Evolutionary conservation across 495 filamentous ascomycete species (phyloP), one percentile per base, ranked within the genome.

Genomic region (Penicillium flavigenum): DNA sequence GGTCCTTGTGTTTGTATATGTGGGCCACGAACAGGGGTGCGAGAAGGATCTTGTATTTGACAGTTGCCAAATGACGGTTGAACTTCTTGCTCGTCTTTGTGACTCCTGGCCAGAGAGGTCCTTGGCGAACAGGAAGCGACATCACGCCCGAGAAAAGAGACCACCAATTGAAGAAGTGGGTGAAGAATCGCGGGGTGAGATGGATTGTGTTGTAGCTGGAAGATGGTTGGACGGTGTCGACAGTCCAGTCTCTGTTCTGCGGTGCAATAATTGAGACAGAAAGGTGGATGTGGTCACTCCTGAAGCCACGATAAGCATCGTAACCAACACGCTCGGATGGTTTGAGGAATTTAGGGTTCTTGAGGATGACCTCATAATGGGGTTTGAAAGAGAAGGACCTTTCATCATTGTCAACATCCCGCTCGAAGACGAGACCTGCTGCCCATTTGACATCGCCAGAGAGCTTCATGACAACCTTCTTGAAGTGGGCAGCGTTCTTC

Each of bases 31-130:
- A 98, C 5, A 98, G 77, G 1, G 94, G 94, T 2, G 95, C 94
- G 14, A 98, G 78, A 7, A 96, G 82, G 41, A 98, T 72, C 61
- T 92, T 96, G 73, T 98, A 98, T 75, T 98, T 98, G 75, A 98
- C 90, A 10, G 95, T 98, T 8, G 91, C 93, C 53, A 98, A 77
- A 74, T 98, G 94, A 47, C 95, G 86, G 29, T 92, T 93, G 71
- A 98, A 98, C 70, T 98, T 98, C 76, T 98, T 98, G 75, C 89
- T 96, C 38, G 91, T 92, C 75, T 96, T 98, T 47, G 96, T 92
- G 47, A 88, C 77, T 9, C 90, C 92, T 14, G 92, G 94, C 84
- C 90, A 98, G 12, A 98, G 79, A 31, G 80, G 81, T 9, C 94
- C 94, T 72, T 98, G 94, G 1, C 94, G 88, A 54, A 98, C 88